Conservation (phyloP, 2,329 filamentous ascomycete genomes). For the Colletotrichum sp. region DNA sequence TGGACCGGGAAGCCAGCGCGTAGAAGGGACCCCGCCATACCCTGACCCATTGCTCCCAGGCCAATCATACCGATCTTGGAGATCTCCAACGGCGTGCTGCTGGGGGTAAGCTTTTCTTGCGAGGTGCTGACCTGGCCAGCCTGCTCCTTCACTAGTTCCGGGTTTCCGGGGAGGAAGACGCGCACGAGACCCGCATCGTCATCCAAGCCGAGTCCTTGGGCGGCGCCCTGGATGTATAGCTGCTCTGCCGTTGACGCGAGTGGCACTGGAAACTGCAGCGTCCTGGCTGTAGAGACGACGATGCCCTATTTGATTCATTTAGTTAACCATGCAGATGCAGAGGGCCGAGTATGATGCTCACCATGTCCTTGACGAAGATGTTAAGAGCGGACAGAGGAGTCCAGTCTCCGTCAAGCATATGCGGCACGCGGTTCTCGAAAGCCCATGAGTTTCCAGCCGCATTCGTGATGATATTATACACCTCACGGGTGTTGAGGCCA, state of each 20-base stretch:
- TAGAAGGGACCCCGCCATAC: constrained; percentile 39
- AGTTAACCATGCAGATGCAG: neutral
- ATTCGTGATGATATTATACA: constrained; percentile 32
- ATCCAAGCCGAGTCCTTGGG: constrained; percentile 29
- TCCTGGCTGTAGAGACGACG: constrained; percentile 32
- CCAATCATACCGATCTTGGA: constrained; percentile 39
- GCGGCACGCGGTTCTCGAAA: constrained; percentile 60
- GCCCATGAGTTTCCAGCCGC: constrained; percentile 51
- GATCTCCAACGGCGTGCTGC: constrained; percentile 25
- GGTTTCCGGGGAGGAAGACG: constrained; percentile 24
- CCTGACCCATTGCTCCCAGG: constrained; percentile 41
- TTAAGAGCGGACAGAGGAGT: constrained; percentile 37
- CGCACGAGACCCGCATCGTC: constrained; percentile 32
- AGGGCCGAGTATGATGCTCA: constrained; percentile 12
- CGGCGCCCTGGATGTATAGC: constrained; percentile 30
- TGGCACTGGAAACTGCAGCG: constrained; percentile 37
- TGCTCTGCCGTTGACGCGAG: constrained; percentile 38
- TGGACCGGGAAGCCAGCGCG: constrained; percentile 34
- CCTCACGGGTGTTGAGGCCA: constrained; percentile 45
- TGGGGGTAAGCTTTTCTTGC: constrained; percentile 20
- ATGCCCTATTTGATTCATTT: constrained; percentile 22
- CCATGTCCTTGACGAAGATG: constrained; percentile 40
- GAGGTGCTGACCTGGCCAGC: neutral
- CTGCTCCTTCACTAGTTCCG: constrained; percentile 20
- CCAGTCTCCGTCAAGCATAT: constrained; percentile 57